Evolutionary conservation across 139 green algal genomes (phyloP).

Genomic region (Coelastrella sp.): DNA sequence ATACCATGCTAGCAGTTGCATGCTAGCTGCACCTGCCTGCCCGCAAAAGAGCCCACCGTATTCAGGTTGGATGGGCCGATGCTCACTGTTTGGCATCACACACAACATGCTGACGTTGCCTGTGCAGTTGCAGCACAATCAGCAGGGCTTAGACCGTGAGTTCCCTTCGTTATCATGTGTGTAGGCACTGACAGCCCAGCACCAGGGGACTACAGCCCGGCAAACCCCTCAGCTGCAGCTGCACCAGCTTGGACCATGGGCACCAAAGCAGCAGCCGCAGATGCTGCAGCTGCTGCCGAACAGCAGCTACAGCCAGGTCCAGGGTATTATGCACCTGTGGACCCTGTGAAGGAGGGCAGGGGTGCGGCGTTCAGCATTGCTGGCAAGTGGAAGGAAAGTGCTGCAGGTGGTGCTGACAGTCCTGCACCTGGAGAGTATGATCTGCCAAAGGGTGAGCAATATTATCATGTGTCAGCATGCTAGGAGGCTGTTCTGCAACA

Average conservation of each 20-base stretch:
- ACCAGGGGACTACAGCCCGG: not conserved
- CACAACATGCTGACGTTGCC: too few relatives aligned
- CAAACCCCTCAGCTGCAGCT: not conserved
- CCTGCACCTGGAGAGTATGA: constrained; percentile 31
- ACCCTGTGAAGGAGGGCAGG: constrained; percentile 3
- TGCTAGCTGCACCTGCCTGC: too few relatives aligned
- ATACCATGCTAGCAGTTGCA: too few relatives aligned
- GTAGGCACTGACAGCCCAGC: not conserved
- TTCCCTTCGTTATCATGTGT: not conserved
- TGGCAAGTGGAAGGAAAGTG: not conserved
- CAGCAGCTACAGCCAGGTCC: constrained; percentile 16
- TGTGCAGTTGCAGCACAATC: too few relatives aligned
- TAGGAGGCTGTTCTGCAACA: too few relatives aligned
- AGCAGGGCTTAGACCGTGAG: too few relatives aligned
- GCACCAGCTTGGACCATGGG: constrained; percentile 32
- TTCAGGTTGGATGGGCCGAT: too few relatives aligned
- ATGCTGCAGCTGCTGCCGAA: not conserved
- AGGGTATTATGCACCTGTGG: not conserved
- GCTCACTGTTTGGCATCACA: too few relatives aligned
- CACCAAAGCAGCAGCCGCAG: not conserved
- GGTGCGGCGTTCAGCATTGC: constrained; percentile 16
- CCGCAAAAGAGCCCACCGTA: too few relatives aligned
- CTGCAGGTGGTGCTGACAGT: not conserved
- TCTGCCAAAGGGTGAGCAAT: not conserved
- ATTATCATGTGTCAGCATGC: not conserved